phyloP scores from a whole-genome alignment of 345 rosid species.

The Crucihimalaya himalaica region DNA sequence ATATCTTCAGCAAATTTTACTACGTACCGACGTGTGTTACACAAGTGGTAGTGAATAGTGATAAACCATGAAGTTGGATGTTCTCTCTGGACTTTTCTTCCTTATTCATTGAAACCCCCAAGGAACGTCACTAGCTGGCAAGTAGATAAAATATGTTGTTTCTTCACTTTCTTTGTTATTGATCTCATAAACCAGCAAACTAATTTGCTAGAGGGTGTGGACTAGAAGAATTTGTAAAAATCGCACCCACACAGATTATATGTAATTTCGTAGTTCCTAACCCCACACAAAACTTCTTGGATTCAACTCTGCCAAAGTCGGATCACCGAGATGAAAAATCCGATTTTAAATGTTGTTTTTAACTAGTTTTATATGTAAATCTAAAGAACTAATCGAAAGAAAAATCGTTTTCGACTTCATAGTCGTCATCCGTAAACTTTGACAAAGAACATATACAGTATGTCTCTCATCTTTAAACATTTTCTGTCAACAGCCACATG shows the following conservation, averaged over 20 bases:
- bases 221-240: neutral
- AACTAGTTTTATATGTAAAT: neutral
- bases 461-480: neutral
- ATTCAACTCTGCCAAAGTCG: neutral
- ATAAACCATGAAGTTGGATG: neutral
- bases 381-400: neutral
- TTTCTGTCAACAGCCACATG: conserved; percentile 13
- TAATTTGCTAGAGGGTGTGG: neutral
- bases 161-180: neutral
- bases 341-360: neutral
- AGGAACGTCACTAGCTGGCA: neutral
- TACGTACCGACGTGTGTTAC: neutral
- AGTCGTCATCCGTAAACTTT: neutral
- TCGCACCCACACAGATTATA: neutral
- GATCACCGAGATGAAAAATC: neutral
- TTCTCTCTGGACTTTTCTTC: neutral
- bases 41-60: conserved; percentile 12
- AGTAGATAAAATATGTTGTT: neutral
- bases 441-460: neutral
- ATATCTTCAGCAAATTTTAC: neutral
- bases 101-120: neutral
- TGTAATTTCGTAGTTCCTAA: no score
- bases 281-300: neutral
- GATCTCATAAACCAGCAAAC: neutral
- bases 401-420: neutral